phyloP scores from a whole-genome alignment of 768 basidiomycete genomes.

The Russula sp. region DNA sequence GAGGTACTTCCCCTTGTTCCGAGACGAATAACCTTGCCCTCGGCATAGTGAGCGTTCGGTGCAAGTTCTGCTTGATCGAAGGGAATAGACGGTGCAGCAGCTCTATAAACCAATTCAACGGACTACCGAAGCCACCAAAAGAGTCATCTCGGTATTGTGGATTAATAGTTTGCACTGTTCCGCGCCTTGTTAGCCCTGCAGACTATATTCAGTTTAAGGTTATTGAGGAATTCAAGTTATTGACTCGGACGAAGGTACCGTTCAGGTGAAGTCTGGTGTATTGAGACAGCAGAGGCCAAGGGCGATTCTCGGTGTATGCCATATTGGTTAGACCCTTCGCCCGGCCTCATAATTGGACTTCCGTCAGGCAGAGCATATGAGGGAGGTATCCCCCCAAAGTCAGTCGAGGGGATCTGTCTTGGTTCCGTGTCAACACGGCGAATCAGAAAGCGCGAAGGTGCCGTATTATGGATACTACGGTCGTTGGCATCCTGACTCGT shows the following conservation, averaged over 20 bases:
- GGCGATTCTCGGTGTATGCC: background rate
- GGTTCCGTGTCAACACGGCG: conserved; percentile 1
- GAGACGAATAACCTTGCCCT: conserved; percentile 42
- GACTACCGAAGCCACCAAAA: conserved; percentile 11
- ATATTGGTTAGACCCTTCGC: background rate
- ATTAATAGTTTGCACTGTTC: conserved; percentile 5
- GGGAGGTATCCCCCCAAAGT: background rate
- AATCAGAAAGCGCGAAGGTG: background rate
- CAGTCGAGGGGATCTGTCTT: background rate
- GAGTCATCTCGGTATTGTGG: conserved; percentile 12
- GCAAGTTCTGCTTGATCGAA: conserved; percentile 44
- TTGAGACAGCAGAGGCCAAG: background rate
- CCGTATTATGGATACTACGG: background rate
- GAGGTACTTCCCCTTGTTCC: conserved; percentile 16
- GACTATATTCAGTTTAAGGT: background rate
- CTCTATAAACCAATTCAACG: conserved; percentile 31
- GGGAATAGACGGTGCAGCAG: conserved; percentile 56
- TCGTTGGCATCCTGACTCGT: background rate
- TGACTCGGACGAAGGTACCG: background rate
- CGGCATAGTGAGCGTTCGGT: conserved; percentile 67
- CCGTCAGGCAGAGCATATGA: background rate
- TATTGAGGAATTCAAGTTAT: background rate
- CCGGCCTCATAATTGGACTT: background rate
- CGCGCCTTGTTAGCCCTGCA: background rate
- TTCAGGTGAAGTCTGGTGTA: background rate